Percentiles rank a stretch among this genome's conserved stretches.
phyloP scores from a whole-genome alignment of 176 grass and related monocot species.

The Chrysopogon serrulatus region DNA sequence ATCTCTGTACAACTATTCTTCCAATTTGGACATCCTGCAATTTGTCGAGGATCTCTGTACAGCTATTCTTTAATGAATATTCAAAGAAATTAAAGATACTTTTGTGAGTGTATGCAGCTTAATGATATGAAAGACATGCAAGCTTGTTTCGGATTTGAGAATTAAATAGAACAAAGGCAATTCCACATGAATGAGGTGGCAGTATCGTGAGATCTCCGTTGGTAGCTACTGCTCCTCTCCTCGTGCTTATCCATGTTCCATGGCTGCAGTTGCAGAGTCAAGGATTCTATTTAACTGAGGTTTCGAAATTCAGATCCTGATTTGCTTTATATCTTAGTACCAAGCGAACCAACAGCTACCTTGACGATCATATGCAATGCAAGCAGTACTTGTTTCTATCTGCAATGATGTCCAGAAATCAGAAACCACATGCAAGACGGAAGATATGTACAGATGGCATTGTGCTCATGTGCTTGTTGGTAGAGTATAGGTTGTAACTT shows the following conservation, averaged over 20 bases:
- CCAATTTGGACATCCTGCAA: no score
- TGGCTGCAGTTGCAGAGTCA: background rate
- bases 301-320: conserved; percentile 7
- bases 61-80: no score
- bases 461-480: background rate
- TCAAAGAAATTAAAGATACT: no score
- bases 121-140: no score
- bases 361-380: background rate
- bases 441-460: conserved; percentile 12
- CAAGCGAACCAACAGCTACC: background rate
- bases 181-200: background rate
- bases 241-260: background rate
- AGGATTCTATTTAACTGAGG: background rate
- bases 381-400: background rate
- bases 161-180: conserved; percentile 32
- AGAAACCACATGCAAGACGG: background rate
- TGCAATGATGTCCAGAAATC: background rate
- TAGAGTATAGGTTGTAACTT: background rate
- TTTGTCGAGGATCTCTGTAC: no score
- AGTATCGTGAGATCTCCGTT: conserved; percentile 17
- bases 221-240: background rate
- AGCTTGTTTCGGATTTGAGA: conserved; percentile 61
- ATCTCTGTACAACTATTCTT: no score
- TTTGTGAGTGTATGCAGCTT: background rate
- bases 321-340: background rate